phyloP scores from a whole-genome alignment of 2,329 filamentous ascomycete genomes.

The Ampelomyces quisqualis region DNA sequence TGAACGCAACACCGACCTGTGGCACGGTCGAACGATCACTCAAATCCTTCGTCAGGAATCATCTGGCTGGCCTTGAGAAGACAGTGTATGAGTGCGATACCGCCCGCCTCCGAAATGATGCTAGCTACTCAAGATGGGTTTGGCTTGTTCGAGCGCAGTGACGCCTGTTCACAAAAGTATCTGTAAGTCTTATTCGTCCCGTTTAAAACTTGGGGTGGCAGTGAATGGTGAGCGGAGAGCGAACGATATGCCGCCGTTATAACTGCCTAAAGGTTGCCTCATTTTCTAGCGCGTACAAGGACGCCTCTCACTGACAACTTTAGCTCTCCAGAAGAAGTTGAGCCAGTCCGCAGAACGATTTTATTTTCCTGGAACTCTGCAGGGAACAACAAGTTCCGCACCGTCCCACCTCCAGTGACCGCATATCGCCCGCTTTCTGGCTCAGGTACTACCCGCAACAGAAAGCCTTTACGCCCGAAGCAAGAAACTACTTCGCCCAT shows the following conservation, averaged over 20 bases:
- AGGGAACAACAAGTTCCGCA: constrained; percentile 12
- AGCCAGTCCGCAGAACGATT: neutral
- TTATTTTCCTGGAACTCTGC: constrained; percentile 3
- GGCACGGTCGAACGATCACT: constrained; percentile 7
- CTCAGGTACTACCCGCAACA: constrained; percentile 13
- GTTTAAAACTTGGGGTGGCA: constrained; percentile 19
- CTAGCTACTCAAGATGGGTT: constrained; percentile 13
- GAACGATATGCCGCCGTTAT: constrained; percentile 8
- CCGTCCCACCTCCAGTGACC: constrained; percentile 12
- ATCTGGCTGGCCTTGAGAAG: constrained; percentile 9
- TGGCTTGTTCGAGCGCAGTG: constrained; percentile 14
- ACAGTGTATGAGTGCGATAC: constrained; percentile 10
- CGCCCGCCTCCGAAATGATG: constrained; percentile 16
- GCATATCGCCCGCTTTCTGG: constrained; percentile 16
- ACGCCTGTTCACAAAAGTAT: constrained; percentile 13
- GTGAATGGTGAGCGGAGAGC: constrained; percentile 9
- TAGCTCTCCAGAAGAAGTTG: constrained; percentile 11
- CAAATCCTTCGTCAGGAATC: constrained; percentile 11
- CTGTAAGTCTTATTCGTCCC: constrained; percentile 14
- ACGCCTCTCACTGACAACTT: constrained; percentile 5
- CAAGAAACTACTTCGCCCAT: constrained; percentile 20
- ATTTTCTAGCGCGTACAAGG: too few species aligned
- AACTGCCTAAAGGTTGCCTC: too few species aligned
- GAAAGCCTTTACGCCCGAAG: constrained; percentile 16
- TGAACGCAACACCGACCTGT: constrained; percentile 9